Evolutionary conservation across 2,329 filamentous ascomycete species (phyloP).

Genomic region (Trichoderma asperellum): DNA sequence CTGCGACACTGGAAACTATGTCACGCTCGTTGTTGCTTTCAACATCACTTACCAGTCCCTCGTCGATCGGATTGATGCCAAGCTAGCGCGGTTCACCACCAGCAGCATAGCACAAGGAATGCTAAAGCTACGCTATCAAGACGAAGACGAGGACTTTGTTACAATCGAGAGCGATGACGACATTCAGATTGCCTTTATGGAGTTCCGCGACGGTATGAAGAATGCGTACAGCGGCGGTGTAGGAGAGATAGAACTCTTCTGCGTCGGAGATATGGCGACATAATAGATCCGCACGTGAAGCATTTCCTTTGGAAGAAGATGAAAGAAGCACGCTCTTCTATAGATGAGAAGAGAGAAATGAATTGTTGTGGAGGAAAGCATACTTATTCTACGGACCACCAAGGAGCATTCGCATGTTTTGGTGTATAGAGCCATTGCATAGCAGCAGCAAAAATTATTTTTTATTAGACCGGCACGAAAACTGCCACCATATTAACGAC

Average conservation of each 20-base stretch:
- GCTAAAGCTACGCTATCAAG: conserved; percentile 85
- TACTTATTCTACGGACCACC: conserved; percentile 15
- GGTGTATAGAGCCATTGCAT: conserved; percentile 38
- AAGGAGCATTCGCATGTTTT: conserved; percentile 39
- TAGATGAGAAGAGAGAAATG: neutral
- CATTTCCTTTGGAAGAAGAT: conserved; percentile 21
- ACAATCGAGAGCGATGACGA: conserved; percentile 95
- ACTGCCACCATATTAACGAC: conserved; percentile 28
- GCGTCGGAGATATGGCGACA: conserved; percentile 57
- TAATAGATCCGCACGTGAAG: conserved; percentile 16
- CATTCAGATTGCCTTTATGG: conserved; percentile 92
- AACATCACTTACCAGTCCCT: conserved; percentile 94
- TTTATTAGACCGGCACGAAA: conserved; percentile 30
- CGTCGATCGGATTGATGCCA: conserved; percentile 94
- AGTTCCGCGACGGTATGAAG: conserved; percentile 76
- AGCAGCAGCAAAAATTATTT: conserved; percentile 8
- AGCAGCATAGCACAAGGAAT: conserved; percentile 81
- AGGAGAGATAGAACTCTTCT: conserved; percentile 89
- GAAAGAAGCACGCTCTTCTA: conserved; percentile 2
- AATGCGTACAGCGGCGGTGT: conserved; percentile 68
- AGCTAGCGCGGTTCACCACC: conserved; percentile 82
- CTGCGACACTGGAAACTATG: conserved; percentile 81
- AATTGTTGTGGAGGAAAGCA: conserved; percentile 4
- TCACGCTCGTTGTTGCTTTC: conserved; percentile 93
- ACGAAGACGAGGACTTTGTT: conserved; percentile 91